Percentiles rank a stretch among this genome's conserved stretches.
phyloP scores from a whole-genome alignment of 257 asterid genomes.

The Nyctanthes arbortristis region DNA sequence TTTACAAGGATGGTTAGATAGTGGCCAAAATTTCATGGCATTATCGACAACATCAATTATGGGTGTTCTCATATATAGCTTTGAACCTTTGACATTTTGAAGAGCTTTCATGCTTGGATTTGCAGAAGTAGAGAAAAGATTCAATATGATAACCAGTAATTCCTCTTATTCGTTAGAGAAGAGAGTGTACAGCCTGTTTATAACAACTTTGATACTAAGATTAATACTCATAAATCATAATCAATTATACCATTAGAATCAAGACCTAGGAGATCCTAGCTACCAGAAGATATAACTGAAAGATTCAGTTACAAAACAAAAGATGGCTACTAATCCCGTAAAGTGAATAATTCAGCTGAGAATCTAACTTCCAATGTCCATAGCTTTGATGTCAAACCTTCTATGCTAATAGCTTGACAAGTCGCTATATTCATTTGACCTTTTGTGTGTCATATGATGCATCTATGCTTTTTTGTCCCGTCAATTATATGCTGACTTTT shows the following conservation, averaged over 20 bases:
- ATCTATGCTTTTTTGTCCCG: neutral
- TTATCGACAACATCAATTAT: neutral
- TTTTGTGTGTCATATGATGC: neutral
- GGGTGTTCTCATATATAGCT: neutral
- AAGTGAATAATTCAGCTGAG: neutral
- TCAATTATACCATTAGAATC: neutral
- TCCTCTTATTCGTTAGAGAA: neutral
- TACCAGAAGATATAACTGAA: neutral
- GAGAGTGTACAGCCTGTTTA: neutral
- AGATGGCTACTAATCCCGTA: neutral
- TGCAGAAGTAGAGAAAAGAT: neutral
- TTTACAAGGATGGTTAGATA: neutral
- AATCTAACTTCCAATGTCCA: neutral
- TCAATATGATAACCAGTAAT: neutral
- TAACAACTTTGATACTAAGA: neutral
- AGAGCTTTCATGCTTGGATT: neutral
- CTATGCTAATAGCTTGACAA: neutral
- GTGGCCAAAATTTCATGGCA: neutral
- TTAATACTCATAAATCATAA: too few relatives aligned
- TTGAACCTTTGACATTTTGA: neutral
- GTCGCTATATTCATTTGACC: neutral
- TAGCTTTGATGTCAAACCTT: neutral
- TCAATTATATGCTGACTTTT: conserved; percentile 9
- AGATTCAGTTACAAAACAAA: neutral
- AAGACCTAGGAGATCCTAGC: neutral